These are phyloP conservation scores for Lactarius vividus DNA, from an alignment of 768 basidiomycete species.

Conservation along the genomic window DNA sequence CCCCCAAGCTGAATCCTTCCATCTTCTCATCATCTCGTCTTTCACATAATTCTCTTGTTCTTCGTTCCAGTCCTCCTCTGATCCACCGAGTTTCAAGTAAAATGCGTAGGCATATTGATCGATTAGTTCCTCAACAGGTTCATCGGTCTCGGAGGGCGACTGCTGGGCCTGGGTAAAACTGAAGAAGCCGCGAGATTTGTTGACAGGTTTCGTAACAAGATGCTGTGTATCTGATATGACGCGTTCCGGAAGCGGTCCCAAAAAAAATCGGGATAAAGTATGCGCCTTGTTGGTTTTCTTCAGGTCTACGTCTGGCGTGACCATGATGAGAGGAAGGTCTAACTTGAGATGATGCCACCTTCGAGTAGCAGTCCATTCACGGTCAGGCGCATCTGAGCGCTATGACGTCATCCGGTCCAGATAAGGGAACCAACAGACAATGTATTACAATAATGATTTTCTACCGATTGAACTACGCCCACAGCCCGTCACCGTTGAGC, in stretches of 20 bases:
- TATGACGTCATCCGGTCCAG: conserved; percentile 3
- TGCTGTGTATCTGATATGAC: conserved; percentile 39
- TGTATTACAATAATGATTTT: not conserved
- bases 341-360: conserved; percentile 3
- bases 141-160: conserved; percentile 33
- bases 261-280: conserved; percentile 55
- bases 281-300: conserved; percentile 31
- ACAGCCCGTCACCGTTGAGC: conserved; percentile 12
- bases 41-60: conserved; percentile 47
- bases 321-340: conserved; percentile 19
- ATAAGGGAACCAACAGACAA: not conserved
- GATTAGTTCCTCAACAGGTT: conserved; percentile 47
- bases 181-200: conserved; percentile 21
- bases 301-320: conserved; percentile 11
- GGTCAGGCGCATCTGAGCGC: not conserved
- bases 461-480: not conserved
- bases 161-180: conserved; percentile 32
- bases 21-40: conserved; percentile 57
- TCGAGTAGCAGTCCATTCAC: not conserved
- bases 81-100: conserved; percentile 64
- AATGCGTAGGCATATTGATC: conserved; percentile 60
- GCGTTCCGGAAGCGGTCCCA: conserved; percentile 75
- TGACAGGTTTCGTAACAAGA: conserved; percentile 21
- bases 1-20: conserved; percentile 70
- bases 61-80: conserved; percentile 64